phyloP scores from a whole-genome alignment of 2,329 filamentous ascomycete species.

The Trichoderma brevicompactum region DNA sequence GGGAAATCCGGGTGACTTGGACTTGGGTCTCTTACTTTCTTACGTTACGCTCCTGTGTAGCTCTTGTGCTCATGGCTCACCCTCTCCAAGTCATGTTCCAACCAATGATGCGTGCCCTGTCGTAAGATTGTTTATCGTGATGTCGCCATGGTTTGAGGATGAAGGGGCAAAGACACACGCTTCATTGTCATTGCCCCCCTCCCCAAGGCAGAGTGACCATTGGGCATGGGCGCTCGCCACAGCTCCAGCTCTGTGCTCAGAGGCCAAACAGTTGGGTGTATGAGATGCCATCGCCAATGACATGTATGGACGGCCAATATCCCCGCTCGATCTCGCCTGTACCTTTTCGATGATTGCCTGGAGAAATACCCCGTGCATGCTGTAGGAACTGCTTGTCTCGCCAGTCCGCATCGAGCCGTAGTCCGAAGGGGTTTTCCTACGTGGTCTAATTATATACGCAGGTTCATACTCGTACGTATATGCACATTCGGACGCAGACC shows the following conservation, averaged over 20 bases:
- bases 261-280: background rate
- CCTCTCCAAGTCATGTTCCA: background rate
- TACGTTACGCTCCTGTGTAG: too few species aligned
- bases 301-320: background rate
- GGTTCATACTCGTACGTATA: background rate
- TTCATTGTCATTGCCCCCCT: background rate
- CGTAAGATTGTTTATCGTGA: background rate
- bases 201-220: background rate
- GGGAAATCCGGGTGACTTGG: too few species aligned
- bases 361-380: background rate
- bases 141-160: too few species aligned
- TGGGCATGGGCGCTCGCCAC: slow-evolving; percentile 1
- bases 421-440: background rate
- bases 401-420: slow-evolving; percentile 7
- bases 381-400: background rate
- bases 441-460: slow-evolving; percentile 10
- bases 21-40: too few species aligned
- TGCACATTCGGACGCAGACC: slow-evolving; percentile 18
- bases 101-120: background rate
- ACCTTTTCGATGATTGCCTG: background rate
- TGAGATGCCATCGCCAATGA: background rate
- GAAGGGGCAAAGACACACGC: background rate
- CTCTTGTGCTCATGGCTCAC: background rate
- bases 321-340: slow-evolving; percentile 4
- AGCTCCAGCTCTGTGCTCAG: background rate